A percentile compares a stretch with the other conserved stretches of the same genome.
Conservation (phyloP, 345 rosid genomes). For the Aquilaria malaccensis region DNA sequence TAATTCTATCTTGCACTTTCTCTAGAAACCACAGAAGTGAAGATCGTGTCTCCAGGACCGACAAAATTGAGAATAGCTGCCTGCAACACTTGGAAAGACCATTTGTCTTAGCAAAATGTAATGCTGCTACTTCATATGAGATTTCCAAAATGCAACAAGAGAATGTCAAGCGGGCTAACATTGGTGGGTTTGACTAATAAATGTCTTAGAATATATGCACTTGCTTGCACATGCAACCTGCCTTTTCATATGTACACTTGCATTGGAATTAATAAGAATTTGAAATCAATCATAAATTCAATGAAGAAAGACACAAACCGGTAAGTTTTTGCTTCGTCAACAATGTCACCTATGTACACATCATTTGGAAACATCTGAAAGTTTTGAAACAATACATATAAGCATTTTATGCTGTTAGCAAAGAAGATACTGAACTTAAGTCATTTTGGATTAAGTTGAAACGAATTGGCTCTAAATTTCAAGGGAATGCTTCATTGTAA, state of each 20-base stretch:
- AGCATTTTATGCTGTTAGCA: not conserved
- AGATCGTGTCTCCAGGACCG: conserved; percentile 36
- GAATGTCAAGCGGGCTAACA: not conserved
- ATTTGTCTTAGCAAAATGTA: not conserved
- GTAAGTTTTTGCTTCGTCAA: conserved; percentile 65
- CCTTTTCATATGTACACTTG: not conserved
- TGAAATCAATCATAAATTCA: conserved; percentile 9
- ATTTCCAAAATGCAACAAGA: not conserved
- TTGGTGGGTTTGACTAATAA: not conserved
- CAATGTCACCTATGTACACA: conserved; percentile 52
- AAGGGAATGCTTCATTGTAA: no score
- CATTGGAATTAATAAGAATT: not conserved
- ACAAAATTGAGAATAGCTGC: conserved; percentile 33
- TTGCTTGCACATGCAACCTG: no score
- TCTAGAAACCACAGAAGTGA: conserved; percentile 60
- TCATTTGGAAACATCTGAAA: conserved; percentile 82
- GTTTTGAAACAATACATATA: conserved; percentile 5
- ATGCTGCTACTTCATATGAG: not conserved
- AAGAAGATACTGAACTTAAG: no score
- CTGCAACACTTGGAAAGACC: conserved; percentile 33
- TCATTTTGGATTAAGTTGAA: no score
- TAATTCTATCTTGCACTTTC: conserved; percentile 63
- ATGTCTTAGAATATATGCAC: not conserved
- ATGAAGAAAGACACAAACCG: conserved; percentile 38
- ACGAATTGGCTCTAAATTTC: not conserved